Conservation (phyloP, 768 basidiomycete genomes). For the Chalciporus chontae region DNA sequence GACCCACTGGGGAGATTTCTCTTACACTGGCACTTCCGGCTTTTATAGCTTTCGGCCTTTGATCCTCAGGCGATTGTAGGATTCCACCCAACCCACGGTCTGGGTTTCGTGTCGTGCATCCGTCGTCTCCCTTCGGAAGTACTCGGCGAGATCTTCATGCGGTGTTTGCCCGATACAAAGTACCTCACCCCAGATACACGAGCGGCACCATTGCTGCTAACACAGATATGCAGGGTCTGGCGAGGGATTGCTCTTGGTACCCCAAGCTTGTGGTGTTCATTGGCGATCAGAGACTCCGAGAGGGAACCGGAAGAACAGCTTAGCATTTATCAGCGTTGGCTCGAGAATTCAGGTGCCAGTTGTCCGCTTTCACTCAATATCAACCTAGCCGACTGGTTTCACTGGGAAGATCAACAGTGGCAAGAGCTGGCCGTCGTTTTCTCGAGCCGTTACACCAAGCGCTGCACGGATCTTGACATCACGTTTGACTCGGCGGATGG, state of each 20-base stretch:
- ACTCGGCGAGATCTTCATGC: constrained; percentile 43
- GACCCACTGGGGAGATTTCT: too few relatives aligned
- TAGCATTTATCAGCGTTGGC: constrained; percentile 13
- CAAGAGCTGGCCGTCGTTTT: constrained; percentile 18
- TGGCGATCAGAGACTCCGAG: constrained; percentile 19
- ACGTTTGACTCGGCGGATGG: constrained; percentile 5
- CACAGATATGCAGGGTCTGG: constrained; percentile 43
- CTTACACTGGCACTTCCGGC: too few relatives aligned
- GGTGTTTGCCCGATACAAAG: constrained; percentile 28
- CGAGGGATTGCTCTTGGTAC: constrained; percentile 34
- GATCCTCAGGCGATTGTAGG: too few relatives aligned
- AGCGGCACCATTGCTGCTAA: constrained; percentile 37
- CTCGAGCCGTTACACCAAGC: constrained; percentile 16
- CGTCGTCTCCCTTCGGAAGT: constrained; percentile 41
- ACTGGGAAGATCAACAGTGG: constrained; percentile 11
- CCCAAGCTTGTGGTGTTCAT: constrained; percentile 47
- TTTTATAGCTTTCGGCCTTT: too few relatives aligned
- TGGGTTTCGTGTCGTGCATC: constrained; percentile 28
- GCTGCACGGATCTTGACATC: constrained; percentile 7
- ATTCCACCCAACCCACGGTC: too few relatives aligned
- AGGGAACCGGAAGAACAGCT: constrained; percentile 4
- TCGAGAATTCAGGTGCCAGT: constrained; percentile 13
- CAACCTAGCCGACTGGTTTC: constrained; percentile 1
- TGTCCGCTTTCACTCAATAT: constrained; percentile 23
- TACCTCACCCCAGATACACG: constrained; percentile 20